Evolutionary conservation across 2,329 filamentous ascomycete genomes (phyloP).

Genomic region (Periglandula ipomoeae): DNA sequence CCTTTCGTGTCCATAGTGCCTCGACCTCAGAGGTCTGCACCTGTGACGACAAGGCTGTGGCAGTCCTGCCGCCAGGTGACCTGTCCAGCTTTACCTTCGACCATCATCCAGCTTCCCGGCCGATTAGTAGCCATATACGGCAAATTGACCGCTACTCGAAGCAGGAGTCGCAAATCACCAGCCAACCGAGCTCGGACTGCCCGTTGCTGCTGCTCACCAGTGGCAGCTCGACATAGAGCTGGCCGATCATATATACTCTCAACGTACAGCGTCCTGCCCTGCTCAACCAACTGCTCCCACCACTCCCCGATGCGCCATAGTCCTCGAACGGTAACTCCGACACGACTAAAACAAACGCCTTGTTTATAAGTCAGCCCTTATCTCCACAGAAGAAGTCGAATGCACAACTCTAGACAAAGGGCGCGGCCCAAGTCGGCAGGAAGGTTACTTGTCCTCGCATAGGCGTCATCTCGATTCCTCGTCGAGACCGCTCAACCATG

Average conservation of each 20-base stretch:
- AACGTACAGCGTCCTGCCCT: background rate
- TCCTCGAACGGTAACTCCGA: background rate
- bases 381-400: constrained; percentile 20
- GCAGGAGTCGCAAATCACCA: no score
- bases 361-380: background rate
- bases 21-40: background rate
- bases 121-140: background rate
- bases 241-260: no score
- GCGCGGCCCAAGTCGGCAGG: constrained; percentile 30
- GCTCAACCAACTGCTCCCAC: background rate
- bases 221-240: no score
- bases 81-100: background rate
- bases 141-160: background rate
- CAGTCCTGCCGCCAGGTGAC: background rate
- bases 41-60: background rate
- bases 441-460: constrained; percentile 23
- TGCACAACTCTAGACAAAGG: constrained; percentile 25
- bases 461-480: constrained; percentile 22
- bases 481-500: constrained; percentile 22
- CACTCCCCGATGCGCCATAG: constrained; percentile 2
- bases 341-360: background rate
- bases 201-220: no score
- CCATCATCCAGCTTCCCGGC: background rate
- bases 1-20: background rate
- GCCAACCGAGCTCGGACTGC: no score